Conservation (phyloP, 176 grass and related monocot species). For the Musa beccarii region DNA sequence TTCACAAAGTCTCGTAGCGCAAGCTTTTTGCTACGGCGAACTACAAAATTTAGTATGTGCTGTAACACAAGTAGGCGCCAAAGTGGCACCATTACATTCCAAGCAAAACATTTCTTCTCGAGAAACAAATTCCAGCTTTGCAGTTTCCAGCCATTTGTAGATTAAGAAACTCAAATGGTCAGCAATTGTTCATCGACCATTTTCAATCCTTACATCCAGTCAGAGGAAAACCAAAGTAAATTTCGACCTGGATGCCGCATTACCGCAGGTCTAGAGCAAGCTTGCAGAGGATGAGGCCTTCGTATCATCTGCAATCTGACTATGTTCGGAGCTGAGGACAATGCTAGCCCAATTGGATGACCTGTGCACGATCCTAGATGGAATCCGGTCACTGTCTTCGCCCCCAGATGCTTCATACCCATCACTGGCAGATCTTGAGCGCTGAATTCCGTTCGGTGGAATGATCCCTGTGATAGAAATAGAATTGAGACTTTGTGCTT, state of each 20-base stretch:
- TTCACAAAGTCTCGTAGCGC: no score
- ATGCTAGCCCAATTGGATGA: constrained; percentile 64
- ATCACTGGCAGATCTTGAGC: constrained; percentile 72
- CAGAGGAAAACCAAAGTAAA: not conserved
- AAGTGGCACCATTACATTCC: not conserved
- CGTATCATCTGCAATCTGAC: constrained; percentile 21
- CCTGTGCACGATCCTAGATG: constrained; percentile 85
- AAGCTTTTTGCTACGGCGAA: no score
- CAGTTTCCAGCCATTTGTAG: not conserved
- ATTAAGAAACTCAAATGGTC: not conserved
- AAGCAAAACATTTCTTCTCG: not conserved
- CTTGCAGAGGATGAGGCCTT: constrained; percentile 25
- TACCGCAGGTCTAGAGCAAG: not conserved
- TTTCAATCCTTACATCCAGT: not conserved
- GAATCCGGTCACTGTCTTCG: constrained; percentile 86
- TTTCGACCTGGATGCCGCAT: not conserved
- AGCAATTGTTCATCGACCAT: not conserved
- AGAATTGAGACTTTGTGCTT: constrained; percentile 25
- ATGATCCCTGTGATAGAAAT: constrained; percentile 31
- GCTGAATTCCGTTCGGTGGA: constrained; percentile 40
- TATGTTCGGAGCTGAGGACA: constrained; percentile 26
- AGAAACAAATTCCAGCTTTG: not conserved
- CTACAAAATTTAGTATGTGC: no score
- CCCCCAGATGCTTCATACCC: constrained; percentile 94
- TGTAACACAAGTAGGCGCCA: no score